phyloP scores from a whole-genome alignment of 495 filamentous ascomycete species.

The Podospora australis region DNA sequence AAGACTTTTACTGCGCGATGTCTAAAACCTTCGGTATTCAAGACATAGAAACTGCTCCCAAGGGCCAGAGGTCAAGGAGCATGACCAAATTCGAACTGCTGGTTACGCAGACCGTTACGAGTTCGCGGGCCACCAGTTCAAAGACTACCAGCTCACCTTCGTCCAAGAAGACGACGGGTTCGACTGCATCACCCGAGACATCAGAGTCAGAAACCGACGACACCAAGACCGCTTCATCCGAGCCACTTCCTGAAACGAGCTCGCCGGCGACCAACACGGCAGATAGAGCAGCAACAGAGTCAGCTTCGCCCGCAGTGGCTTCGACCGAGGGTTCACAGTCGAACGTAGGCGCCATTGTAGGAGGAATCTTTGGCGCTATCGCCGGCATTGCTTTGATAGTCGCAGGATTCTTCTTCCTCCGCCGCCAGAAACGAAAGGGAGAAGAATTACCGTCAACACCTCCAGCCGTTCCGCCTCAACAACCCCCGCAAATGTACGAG shows the following conservation, averaged over 20 bases:
- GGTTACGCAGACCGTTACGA: no score
- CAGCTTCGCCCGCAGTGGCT: neutral
- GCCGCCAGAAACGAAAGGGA: conserved; percentile 27
- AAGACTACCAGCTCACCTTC: conserved; percentile 1
- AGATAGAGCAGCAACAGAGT: neutral
- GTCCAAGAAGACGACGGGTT: neutral
- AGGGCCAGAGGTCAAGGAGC: conserved; percentile 25
- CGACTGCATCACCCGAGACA: neutral
- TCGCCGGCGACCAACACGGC: neutral
- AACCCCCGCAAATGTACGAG: conserved; percentile 4
- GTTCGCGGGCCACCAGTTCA: conserved; percentile 10
- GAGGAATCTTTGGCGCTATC: conserved; percentile 45
- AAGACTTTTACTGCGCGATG: conserved; percentile 36
- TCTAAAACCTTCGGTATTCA: conserved; percentile 20
- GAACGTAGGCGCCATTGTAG: conserved; percentile 39
- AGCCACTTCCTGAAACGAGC: neutral
- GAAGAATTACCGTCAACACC: neutral
- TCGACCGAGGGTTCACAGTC: conserved; percentile 19
- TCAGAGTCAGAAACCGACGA: no score
- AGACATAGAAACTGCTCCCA: conserved; percentile 30
- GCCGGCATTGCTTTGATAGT: conserved; percentile 36
- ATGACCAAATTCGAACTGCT: no score
- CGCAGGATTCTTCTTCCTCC: conserved; percentile 32
- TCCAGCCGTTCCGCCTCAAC: conserved; percentile 4
- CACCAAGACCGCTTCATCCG: no score